Evolutionary conservation across 1,284 basidiomycete genomes (phyloP), one percentile per base, ranked within the genome.

Genomic region (Puccinia polysora): DNA sequence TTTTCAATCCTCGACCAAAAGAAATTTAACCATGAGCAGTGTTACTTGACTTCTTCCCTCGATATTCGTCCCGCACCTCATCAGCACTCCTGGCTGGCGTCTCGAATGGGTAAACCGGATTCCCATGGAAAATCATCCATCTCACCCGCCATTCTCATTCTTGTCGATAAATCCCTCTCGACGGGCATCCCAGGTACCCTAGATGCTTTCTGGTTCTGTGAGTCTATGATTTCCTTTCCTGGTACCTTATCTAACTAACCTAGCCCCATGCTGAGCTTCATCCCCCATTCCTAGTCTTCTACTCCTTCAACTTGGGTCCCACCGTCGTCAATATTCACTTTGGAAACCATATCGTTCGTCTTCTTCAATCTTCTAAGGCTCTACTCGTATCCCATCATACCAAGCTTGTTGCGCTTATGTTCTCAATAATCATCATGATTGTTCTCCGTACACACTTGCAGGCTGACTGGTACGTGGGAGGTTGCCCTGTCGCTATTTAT

Each of bases 161-260:
- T 68, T 23, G 65, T 68, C 38, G 65, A 68, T 58, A 68, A 68
- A 55, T 68, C 65, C 15, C 25, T 18, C 18, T 52, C 58, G 18
- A 55, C 53, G n/a, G 65, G 65, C 18, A 55, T 68, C 32, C 65
- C 65, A 20, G 43, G 43, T 18, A 68, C 65, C 32, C 28, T 68
- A 1, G 65, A 68, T 36, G 65, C 65, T 7, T 68, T 68, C 25
- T 68, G 65, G 65, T 68, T 68, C 32, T 68, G 65, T 68, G 18
- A 45, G 53, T 47, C 52, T 12, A 25, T 4, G 18, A 1, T 1
- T 45, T 5, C 12, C 3, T 43, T 45, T 25, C 3, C 25, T 14
- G 12, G 18, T n/a, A 47, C 3, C 1, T 34, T 4, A 15, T 50
- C 25, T 30, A 3, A 14, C 20, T 20, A 4, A 6, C 40, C 4